Conservation (phyloP, 2,329 filamentous ascomycete species). For the Venturia nashicola region DNA sequence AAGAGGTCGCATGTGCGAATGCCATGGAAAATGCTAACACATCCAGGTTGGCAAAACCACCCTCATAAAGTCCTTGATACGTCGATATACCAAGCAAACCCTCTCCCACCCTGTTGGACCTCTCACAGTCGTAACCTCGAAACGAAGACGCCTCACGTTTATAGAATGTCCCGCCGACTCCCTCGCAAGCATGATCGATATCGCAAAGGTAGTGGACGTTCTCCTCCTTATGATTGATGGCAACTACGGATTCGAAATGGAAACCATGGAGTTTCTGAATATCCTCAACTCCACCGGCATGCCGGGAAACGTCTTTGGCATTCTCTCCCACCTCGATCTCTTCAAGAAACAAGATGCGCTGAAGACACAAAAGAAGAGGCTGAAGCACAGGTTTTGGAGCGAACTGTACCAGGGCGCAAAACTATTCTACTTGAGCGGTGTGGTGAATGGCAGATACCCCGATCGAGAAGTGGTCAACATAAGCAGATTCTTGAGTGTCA, state of each 20-base stretch:
- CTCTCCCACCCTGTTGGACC: conserved; percentile 82
- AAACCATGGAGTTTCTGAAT: conserved; percentile 99
- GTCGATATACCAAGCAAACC: conserved; percentile 91
- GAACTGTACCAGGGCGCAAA: conserved; percentile 96
- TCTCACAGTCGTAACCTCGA: conserved; percentile 91
- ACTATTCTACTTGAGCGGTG: conserved; percentile 89
- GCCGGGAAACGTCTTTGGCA: conserved; percentile 96
- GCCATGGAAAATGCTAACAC: conserved; percentile 12
- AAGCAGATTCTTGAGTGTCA: conserved; percentile 88
- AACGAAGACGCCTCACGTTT: conserved; percentile 88
- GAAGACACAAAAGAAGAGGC: conserved; percentile 85
- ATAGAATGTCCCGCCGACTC: conserved; percentile 92
- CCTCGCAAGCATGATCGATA: conserved; percentile 90
- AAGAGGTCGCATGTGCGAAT: conserved; percentile 14
- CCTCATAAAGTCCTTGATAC: conserved; percentile 84
- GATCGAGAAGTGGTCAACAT: conserved; percentile 94
- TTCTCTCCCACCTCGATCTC: conserved; percentile 88
- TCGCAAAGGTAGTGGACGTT: conserved; percentile 95
- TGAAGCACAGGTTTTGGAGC: conserved; percentile 94
- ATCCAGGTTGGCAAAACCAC: conserved; percentile 70
- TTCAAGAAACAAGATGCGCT: conserved; percentile 89
- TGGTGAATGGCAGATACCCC: conserved; percentile 92
- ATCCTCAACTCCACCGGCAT: conserved; percentile 88
- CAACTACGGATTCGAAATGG: conserved; percentile 99
- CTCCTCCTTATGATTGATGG: conserved; percentile 97